Evolutionary conservation across 2,329 filamentous ascomycete genomes (phyloP), one percentile per base, ranked within the genome.

Genomic region (Exophiala sp.): DNA sequence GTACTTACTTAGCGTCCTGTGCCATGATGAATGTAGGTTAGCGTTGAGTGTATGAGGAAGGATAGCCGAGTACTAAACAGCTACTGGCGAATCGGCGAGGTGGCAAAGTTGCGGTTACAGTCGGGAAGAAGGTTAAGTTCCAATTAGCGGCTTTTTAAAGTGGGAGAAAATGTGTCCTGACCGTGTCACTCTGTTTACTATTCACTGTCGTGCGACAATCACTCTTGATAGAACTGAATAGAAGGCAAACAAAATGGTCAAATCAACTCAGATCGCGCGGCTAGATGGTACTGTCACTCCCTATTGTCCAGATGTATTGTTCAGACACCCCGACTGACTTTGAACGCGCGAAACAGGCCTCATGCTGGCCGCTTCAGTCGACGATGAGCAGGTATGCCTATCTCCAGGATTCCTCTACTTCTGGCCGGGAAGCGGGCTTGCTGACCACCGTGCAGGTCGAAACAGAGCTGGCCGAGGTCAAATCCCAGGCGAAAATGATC

Each of bases 341-440:
- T 24, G 49, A 4, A 12, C 20, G 39, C 16, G 58, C 45, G 58
- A 54, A 61, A 47, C 66, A 96, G 91, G 92, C 80, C 83, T 97
- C 62, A 91, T 95, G 80, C 83, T 99, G 63, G 92, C 91, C 68
- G 92, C 92, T 56, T 96, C 91, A 2, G 89, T 96, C 65, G 94
- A 97, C 72, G 91, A 96, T 70, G 88, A 90, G 67, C 84, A 88
- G 75, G 85, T 87, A 67, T 56, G 72, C 63, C 29, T 34, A 34
- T 43, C 44, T 24, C 10, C 24, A 47, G 8, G 42, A 14, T 29
- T 16, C 36, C 5, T 12, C 34, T 35, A n/a, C 47, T 33, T 40
- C 36, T 11, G 58, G 51, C 18, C 10, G n/a, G n/a, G 14, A 29
- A 39, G 14, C 14, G 5, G 12, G 29, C 16, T 44, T 59, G 10